Conservation (phyloP, 192 early-diverging fungal genomes). For the Coemansia sp. region DNA sequence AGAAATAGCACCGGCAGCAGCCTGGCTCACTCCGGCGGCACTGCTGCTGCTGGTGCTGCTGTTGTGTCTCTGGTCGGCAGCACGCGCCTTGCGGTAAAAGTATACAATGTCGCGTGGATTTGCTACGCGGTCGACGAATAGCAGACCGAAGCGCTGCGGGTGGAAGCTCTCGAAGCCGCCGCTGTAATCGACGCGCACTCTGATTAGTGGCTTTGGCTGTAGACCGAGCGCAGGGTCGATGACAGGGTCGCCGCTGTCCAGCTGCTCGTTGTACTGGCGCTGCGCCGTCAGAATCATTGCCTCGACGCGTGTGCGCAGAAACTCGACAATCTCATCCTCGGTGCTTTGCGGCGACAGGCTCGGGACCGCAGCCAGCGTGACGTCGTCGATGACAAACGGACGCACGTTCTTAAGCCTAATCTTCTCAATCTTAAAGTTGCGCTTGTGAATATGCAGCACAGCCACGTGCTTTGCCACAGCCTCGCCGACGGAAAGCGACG, state of each 20-base stretch:
- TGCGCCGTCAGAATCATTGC: constrained; percentile 67
- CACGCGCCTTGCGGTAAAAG: constrained; percentile 65
- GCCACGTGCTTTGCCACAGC: constrained; percentile 63
- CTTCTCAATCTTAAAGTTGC: constrained; percentile 70
- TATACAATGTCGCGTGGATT: constrained; percentile 86
- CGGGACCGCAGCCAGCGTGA: constrained; percentile 56
- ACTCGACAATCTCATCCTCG: constrained; percentile 55
- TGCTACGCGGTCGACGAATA: constrained; percentile 77
- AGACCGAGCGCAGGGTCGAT: constrained; percentile 36
- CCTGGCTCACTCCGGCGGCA: constrained; percentile 1
- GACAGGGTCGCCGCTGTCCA: constrained; percentile 14
- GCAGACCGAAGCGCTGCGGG: constrained; percentile 79
- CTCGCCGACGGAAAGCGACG: constrained; percentile 83
- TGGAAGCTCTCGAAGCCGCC: constrained; percentile 83
- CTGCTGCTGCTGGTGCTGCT: background rate
- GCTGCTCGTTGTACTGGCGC: constrained; percentile 56
- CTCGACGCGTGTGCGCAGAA: constrained; percentile 51
- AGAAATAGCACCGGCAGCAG: constrained; percentile 1
- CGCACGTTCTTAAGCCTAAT: constrained; percentile 76
- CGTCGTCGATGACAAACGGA: constrained; percentile 78
- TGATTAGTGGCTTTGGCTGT: constrained; percentile 69
- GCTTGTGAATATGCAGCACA: constrained; percentile 61
- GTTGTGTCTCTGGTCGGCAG: background rate
- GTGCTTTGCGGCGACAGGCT: constrained; percentile 55
- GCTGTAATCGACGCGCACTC: constrained; percentile 85